A percentile compares a stretch with the other conserved stretches of the same genome.
These are phyloP conservation scores for Monosporascus sp. DNA, from an alignment of 2,329 filamentous ascomycete genomes.

Conservation along the genomic window DNA sequence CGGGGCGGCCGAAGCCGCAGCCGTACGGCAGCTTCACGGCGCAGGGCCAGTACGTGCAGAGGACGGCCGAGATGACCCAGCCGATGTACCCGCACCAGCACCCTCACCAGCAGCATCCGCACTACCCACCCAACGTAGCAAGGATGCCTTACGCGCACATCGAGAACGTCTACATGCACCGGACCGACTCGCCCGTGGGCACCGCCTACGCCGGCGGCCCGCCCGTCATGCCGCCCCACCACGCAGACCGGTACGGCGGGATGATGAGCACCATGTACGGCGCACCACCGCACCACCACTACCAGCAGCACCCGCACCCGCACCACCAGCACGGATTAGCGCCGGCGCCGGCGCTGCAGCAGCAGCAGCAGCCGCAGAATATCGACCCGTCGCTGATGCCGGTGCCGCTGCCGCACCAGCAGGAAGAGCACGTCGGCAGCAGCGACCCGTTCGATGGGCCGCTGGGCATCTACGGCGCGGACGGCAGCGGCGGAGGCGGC, in stretches of 20 bases:
- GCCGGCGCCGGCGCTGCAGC: slow-evolving; percentile 7
- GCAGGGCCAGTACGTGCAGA: neutral
- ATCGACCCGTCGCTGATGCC: slow-evolving; percentile 18
- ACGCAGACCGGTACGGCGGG: slow-evolving; percentile 20
- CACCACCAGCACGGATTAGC: neutral
- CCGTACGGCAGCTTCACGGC: slow-evolving; percentile 26
- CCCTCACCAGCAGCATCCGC: neutral
- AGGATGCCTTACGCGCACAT: slow-evolving; percentile 5
- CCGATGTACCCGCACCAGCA: neutral
- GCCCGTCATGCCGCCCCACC: slow-evolving; percentile 1
- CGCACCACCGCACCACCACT: slow-evolving; percentile 4
- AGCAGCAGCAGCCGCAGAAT: slow-evolving; percentile 3
- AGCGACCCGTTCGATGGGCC: neutral
- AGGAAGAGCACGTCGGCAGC: neutral
- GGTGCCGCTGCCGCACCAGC: slow-evolving; percentile 2
- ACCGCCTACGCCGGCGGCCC: slow-evolving; percentile 10
- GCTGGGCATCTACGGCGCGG: neutral
- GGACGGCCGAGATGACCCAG: neutral
- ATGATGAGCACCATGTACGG: slow-evolving; percentile 29
- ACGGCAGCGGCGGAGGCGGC: neutral
- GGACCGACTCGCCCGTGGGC: slow-evolving; percentile 16
- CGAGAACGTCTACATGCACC: slow-evolving; percentile 20
- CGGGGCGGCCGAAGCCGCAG: slow-evolving; percentile 31
- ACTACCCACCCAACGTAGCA: neutral
- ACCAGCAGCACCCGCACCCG: neutral